Evolutionary conservation across 2,329 filamentous ascomycete genomes (phyloP), one percentile per base, ranked within the genome.

Genomic region (Cladosporium sp.): DNA sequence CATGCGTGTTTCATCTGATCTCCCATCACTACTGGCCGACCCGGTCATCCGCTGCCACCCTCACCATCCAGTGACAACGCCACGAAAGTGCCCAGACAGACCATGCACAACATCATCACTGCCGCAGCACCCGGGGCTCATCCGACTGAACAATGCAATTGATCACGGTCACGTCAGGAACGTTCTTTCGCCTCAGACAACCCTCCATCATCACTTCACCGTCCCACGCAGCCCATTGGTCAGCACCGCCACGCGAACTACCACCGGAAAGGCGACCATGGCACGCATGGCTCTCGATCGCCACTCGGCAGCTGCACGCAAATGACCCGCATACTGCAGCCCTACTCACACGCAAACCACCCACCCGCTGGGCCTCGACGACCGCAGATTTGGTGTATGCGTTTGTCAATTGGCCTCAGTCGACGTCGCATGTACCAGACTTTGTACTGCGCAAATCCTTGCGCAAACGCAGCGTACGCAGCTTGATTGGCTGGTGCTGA

Each of bases 301-400:
- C 22, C 34, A 17, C n/a, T 38, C 43, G 43, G 43, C 39, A 39
- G 36, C 36, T 39, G 15, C 27, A 36, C 19, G 30, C 39, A 20
- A 36, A 51, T 51, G 48, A 51, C 48, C 48, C 41, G 48, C 48
- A 51, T 44, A 17, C 40, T 50, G 47, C 47, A 50, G 47, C 47
- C 47, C 39, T 50, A 49, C 45, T n/a, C n/a, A n/a, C 45, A 39
- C 20, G 22, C 27, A 12, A 29, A 41, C 27, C 30, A 5, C 22
- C 45, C 45, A 41, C 30, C 13, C 19, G 32, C 32, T 36, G 29
- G 32, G 19, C 30, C 22, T 27, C 22, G 22, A 27, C 8, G 12
- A 36, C 12, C 32, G 32, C 32, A 36, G 15, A 36, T n/a, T n/a
- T 4, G 3, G 1, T 24, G 27, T 37, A 2, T 48, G 34, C 18